These are phyloP conservation scores for Herpotrichia juniperi DNA, from an alignment of 2,329 filamentous ascomycete genomes.

Conservation along the genomic window DNA sequence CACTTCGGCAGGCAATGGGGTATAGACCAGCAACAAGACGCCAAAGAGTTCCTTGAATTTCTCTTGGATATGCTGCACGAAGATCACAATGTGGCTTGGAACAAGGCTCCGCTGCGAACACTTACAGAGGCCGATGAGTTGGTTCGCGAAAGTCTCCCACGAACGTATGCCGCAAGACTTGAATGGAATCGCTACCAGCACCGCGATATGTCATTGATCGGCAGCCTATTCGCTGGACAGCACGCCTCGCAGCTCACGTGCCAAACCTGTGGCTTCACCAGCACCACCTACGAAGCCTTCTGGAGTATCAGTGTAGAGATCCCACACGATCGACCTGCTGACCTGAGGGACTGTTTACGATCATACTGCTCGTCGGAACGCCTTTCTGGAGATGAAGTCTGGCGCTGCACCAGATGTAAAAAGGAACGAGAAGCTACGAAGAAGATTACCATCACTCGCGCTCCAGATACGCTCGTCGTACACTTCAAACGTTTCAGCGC, in stretches of 20 bases:
- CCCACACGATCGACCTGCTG: constrained; percentile 63
- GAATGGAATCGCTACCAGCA: constrained; percentile 77
- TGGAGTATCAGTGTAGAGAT: constrained; percentile 76
- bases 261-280: constrained; percentile 65
- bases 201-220: constrained; percentile 76
- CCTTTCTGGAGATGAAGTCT: constrained; percentile 69
- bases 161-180: constrained; percentile 69
- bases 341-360: constrained; percentile 72
- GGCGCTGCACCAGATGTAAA: constrained; percentile 78
- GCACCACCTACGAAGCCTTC: constrained; percentile 72
- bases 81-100: constrained; percentile 77
- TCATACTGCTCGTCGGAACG: constrained; percentile 72
- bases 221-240: constrained; percentile 78
- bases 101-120: constrained; percentile 62
- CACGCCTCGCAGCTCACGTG: constrained; percentile 68
- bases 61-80: constrained; percentile 81
- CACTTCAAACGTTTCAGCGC: constrained; percentile 75
- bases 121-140: constrained; percentile 66
- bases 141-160: constrained; percentile 64
- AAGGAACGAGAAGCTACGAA: constrained; percentile 70
- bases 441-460: constrained; percentile 74
- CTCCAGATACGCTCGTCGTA: constrained; percentile 79
- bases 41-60: constrained; percentile 87
- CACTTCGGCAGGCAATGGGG: constrained; percentile 72
- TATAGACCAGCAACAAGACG: constrained; percentile 82